Evolutionary conservation across 169 alveolate genomes (phyloP).

Genomic region (Theileria parva): DNA sequence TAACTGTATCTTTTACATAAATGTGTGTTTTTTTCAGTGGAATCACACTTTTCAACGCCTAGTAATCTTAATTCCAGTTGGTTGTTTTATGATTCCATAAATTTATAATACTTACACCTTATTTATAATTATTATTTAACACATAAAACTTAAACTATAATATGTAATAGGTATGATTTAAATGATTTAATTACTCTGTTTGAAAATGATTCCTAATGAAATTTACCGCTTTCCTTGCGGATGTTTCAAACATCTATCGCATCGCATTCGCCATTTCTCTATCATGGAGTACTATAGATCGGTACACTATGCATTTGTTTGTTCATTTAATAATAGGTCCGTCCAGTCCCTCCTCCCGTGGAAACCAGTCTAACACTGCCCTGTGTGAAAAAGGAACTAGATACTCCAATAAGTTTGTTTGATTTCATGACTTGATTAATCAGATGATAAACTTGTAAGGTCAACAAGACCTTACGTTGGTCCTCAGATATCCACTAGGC

Average conservation of each 20-base stretch:
- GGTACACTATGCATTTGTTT: background rate
- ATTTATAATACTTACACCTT: background rate
- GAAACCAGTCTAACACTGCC: background rate
- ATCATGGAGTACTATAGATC: conserved; percentile 35
- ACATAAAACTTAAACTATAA: background rate
- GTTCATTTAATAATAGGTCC: conserved; percentile 10
- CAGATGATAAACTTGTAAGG: background rate
- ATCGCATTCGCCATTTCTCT: conserved; percentile 8
- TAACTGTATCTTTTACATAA: background rate
- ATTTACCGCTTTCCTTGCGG: background rate
- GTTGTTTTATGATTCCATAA: background rate
- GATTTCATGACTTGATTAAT: background rate
- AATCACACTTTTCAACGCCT: background rate
- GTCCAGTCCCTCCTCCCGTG: conserved; percentile 18
- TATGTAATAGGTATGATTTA: background rate
- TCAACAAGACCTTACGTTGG: conserved; percentile 56
- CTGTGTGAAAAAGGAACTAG: background rate
- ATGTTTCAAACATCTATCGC: background rate
- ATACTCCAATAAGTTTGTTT: background rate
- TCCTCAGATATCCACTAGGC: conserved; percentile 40
- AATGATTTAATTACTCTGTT: background rate
- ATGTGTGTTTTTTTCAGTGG: background rate
- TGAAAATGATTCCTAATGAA: background rate
- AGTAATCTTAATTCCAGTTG: background rate
- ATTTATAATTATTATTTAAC: background rate